Evolutionary conservation across 2,329 filamentous ascomycete genomes (phyloP).

Genomic region (Venturia asperata): DNA sequence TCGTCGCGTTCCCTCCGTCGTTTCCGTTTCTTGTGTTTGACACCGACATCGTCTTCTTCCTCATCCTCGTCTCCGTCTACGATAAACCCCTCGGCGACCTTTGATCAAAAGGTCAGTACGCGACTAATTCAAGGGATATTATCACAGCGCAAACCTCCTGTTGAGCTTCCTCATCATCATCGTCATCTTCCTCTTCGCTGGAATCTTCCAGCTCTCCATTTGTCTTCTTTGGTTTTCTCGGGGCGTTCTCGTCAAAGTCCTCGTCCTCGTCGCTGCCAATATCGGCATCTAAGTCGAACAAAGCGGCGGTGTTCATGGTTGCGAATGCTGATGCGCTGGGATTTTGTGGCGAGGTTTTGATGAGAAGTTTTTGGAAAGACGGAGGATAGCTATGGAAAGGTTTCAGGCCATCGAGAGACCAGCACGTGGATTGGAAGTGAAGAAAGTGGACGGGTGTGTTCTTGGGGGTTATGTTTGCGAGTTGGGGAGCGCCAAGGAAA

Average conservation of each 20-base stretch:
- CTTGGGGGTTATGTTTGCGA: slow-evolving; percentile 2
- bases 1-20: slow-evolving; percentile 20
- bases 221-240: slow-evolving; percentile 35
- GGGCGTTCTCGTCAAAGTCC: slow-evolving; percentile 55
- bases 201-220: slow-evolving; percentile 56
- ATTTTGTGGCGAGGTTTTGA: background rate
- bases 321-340: background rate
- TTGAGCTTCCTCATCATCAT: slow-evolving; percentile 56
- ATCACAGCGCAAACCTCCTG: slow-evolving; percentile 1
- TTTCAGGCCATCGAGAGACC: background rate
- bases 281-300: slow-evolving; percentile 80
- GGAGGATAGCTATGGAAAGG: background rate
- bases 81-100: slow-evolving; percentile 22
- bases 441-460: background rate
- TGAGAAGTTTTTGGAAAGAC: background rate
- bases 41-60: slow-evolving; percentile 19
- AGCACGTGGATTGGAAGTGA: background rate
- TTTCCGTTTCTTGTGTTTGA: slow-evolving; percentile 18
- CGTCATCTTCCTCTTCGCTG: slow-evolving; percentile 17
- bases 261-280: slow-evolving; percentile 79
- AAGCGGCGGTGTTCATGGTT: slow-evolving; percentile 22
- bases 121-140: background rate
- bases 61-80: slow-evolving; percentile 22
- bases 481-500: background rate
- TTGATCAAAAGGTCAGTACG: background rate